Evolutionary conservation across 1,139 yeast genomes (phyloP).

Genomic region (Casaregolazyma suthepensis): DNA sequence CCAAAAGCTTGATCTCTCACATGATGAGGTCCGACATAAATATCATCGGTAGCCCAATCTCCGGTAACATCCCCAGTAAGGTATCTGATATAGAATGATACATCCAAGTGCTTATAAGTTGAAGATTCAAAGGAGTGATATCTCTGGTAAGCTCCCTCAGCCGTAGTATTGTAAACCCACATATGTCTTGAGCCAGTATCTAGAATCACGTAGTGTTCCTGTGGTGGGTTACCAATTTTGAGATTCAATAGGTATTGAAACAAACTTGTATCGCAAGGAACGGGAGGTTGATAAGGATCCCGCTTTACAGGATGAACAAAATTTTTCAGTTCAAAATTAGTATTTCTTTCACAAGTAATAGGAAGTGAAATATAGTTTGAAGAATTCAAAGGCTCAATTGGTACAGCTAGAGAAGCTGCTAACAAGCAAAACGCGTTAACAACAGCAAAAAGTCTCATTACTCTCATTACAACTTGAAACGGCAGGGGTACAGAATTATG

Average conservation of each 20-base stretch:
- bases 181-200: constrained; percentile 46
- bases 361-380: background rate
- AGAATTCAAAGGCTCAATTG: background rate
- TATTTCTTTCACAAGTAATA: background rate
- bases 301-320: background rate
- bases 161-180: constrained; percentile 30
- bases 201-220: constrained; percentile 34
- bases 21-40: constrained; percentile 17
- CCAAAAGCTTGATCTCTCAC: constrained; percentile 6
- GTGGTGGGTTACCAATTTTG: constrained; percentile 37
- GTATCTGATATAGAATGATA: constrained; percentile 24
- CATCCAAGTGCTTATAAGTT: constrained; percentile 11
- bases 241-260: background rate
- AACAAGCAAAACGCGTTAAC: background rate
- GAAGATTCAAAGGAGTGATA: constrained; percentile 9
- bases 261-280: background rate
- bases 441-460: background rate
- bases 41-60: constrained; percentile 42
- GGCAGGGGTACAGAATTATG: background rate
- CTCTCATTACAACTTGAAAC: background rate
- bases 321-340: background rate
- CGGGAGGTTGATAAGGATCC: background rate
- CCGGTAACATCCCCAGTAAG: constrained; percentile 33
- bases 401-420: background rate
- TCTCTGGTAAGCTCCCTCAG: background rate